Evolutionary conservation across 2,329 filamentous ascomycete species (phyloP).

Genomic region (Diplodia sapinea): DNA sequence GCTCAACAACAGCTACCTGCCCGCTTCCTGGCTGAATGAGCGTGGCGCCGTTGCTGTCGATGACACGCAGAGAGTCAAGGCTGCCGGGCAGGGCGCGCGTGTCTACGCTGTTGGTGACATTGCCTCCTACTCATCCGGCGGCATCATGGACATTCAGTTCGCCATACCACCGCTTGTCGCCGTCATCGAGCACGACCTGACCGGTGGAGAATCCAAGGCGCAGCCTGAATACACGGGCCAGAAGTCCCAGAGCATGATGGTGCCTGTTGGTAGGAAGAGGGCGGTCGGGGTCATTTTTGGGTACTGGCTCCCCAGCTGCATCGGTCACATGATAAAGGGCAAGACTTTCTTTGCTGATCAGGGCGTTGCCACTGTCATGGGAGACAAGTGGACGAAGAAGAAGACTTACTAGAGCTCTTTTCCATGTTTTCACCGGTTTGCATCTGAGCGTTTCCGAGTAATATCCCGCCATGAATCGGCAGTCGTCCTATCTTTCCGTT

Average conservation of each 20-base stretch:
- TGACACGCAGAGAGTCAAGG: constrained; percentile 32
- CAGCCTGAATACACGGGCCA: constrained; percentile 10
- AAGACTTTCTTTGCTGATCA: constrained; percentile 34
- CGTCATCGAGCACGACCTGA: constrained; percentile 21
- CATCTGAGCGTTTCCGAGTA: not conserved
- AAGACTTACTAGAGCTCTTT: not conserved
- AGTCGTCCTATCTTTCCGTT: too few relatives aligned
- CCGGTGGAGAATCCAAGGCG: constrained; percentile 2
- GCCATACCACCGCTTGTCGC: constrained; percentile 33
- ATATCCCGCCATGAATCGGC: not conserved
- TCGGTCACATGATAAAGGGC: constrained; percentile 34
- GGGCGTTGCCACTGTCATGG: constrained; percentile 31
- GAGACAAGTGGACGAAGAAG: constrained; percentile 29
- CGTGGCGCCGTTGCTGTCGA: constrained; percentile 39
- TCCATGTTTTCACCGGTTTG: not conserved
- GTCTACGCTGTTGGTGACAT: constrained; percentile 47
- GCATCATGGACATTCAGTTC: constrained; percentile 41
- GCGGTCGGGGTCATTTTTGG: constrained; percentile 5
- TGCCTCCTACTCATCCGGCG: constrained; percentile 39
- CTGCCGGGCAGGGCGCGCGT: constrained; percentile 31
- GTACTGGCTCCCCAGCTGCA: constrained; percentile 26
- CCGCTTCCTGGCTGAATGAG: constrained; percentile 37
- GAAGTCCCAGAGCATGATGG: constrained; percentile 5
- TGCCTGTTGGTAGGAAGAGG: constrained; percentile 15
- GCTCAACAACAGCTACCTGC: constrained; percentile 41